Percentiles rank a stretch among this genome's conserved stretches.
phyloP scores from a whole-genome alignment of 176 grass and related monocot species.

The Triticum timopheevii region DNA sequence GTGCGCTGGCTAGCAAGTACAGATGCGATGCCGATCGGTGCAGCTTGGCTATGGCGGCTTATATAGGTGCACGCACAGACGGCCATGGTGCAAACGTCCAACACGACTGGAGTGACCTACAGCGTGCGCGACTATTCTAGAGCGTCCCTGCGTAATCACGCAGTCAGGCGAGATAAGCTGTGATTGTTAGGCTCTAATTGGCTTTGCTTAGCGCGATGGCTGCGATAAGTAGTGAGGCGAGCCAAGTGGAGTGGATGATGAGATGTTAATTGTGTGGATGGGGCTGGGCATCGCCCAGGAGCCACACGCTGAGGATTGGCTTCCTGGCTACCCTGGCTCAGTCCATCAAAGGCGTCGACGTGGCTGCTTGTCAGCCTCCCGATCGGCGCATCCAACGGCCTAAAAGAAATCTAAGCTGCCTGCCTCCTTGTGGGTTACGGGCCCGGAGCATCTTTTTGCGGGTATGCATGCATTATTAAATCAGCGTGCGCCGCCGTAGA shows the following conservation, averaged over 20 bases:
- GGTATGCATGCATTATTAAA: neutral
- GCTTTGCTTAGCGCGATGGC: neutral
- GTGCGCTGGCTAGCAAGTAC: neutral
- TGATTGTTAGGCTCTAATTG: neutral
- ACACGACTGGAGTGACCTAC: neutral
- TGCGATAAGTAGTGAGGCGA: neutral
- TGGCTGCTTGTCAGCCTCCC: neutral
- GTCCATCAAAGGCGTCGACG: neutral
- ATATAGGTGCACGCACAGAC: neutral
- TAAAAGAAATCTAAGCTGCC: neutral
- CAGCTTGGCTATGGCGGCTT: neutral
- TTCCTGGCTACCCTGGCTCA: neutral
- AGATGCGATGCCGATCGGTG: neutral
- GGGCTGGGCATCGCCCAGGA: neutral
- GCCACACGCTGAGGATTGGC: slow-evolving; percentile 58
- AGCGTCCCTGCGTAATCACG: neutral
- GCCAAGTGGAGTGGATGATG: neutral
- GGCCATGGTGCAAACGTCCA: slow-evolving; percentile 5
- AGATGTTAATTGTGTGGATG: slow-evolving; percentile 41
- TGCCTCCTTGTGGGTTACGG: neutral
- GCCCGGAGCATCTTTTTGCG: neutral
- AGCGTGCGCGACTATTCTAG: slow-evolving; percentile 9
- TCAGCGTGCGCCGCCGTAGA: neutral
- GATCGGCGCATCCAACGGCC: neutral
- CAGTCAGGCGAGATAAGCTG: neutral